These are phyloP conservation scores for Aspergillus chevalieri DNA, from an alignment of 2,329 filamentous ascomycete species.

Conservation along the genomic window DNA sequence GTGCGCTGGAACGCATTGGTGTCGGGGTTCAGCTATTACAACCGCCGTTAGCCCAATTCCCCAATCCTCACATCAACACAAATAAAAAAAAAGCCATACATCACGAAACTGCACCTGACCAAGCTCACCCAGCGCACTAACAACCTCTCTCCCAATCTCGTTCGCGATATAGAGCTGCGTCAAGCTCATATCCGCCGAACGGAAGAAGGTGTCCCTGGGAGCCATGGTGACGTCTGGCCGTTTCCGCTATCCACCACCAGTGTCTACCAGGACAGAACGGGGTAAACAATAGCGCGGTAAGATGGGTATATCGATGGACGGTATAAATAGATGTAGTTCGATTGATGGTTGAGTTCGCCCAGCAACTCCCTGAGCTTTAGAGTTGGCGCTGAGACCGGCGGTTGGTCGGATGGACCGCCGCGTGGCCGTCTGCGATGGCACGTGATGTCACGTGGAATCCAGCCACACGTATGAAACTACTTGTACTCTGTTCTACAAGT, in stretches of 20 bases:
- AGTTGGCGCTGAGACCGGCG: neutral
- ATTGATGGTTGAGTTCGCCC: too few species aligned
- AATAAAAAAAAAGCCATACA: constrained; percentile 52
- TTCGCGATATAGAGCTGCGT: constrained; percentile 99
- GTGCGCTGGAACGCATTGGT: constrained; percentile 93
- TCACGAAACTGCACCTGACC: constrained; percentile 96
- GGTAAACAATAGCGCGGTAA: neutral
- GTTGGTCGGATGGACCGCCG: constrained; percentile 9
- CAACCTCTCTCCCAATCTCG: constrained; percentile 96
- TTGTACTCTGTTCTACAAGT: too few species aligned
- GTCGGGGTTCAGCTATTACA: constrained; percentile 74
- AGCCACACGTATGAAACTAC: neutral
- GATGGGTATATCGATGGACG: too few species aligned
- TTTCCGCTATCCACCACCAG: constrained; percentile 14
- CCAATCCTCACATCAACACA: neutral
- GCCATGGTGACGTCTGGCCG: constrained; percentile 47
- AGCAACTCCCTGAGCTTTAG: too few species aligned
- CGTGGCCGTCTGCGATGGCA: constrained; percentile 12
- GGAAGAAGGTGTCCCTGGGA: constrained; percentile 89
- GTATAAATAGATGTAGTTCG: too few species aligned
- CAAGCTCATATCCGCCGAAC: constrained; percentile 99
- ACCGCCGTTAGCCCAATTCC: constrained; percentile 12
- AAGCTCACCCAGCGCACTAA: constrained; percentile 91
- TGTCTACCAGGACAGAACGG: constrained; percentile 3
- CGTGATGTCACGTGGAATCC: constrained; percentile 12